A percentile compares a stretch with the other conserved stretches of the same genome.
Conservation (phyloP, 163 green algal genomes). For the Scenedesmus sp. region DNA sequence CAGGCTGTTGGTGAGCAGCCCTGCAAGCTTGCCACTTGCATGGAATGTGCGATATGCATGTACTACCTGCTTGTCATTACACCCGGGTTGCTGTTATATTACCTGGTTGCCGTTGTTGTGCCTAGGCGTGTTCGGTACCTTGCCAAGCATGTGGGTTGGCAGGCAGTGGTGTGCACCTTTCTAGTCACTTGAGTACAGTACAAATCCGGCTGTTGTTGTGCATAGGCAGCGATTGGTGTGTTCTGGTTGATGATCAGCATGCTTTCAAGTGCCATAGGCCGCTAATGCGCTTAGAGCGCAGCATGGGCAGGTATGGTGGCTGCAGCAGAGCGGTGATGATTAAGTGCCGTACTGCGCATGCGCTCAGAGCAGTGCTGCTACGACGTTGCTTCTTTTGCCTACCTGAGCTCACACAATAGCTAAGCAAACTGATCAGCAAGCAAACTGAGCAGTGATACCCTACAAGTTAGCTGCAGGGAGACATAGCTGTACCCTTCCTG, state of each 20-base stretch:
- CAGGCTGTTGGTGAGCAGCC: not conserved
- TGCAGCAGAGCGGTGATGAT: not conserved
- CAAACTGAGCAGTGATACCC: too few relatives aligned
- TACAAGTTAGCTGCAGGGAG: too few relatives aligned
- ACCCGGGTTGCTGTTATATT: too few relatives aligned
- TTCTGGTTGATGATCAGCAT: too few relatives aligned
- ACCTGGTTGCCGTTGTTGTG: not conserved
- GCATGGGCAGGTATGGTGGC: not conserved
- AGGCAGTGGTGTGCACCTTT: too few relatives aligned
- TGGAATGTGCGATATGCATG: too few relatives aligned
- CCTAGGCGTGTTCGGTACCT: too few relatives aligned
- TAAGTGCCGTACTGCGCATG: not conserved
- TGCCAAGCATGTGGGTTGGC: too few relatives aligned
- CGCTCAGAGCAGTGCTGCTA: not conserved
- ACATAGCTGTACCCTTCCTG: too few relatives aligned
- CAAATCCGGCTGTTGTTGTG: not conserved
- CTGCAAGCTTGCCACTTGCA: not conserved
- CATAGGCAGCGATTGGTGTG: not conserved
- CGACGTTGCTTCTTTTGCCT: not conserved
- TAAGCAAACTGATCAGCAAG: not conserved
- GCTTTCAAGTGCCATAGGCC: not conserved
- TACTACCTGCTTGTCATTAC: too few relatives aligned
- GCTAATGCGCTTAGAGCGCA: constrained; percentile 37
- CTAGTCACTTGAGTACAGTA: not conserved
- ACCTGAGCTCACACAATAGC: too few relatives aligned